Evolutionary conservation across 495 filamentous ascomycete species (phyloP), one percentile per base, ranked within the genome.

Genomic region (Thozetella sp.): DNA sequence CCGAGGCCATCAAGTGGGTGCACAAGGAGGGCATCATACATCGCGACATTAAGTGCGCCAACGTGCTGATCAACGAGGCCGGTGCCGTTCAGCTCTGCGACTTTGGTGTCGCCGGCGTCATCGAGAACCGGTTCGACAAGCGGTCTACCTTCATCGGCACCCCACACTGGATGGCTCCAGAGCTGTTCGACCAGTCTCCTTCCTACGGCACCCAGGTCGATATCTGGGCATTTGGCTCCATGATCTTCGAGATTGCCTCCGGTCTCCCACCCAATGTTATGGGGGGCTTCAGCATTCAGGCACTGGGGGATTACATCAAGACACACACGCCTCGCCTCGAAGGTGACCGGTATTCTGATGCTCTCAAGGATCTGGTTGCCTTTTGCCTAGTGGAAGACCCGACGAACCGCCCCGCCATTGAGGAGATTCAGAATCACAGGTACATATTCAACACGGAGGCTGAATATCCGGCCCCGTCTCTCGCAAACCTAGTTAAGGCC

Each of bases 111-210:
- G 91, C 94, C 22, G 94, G 91, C 51, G 81, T 96, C 56, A 80
- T 97, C 43, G 92, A 97, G 63, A 90, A 86, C 12, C 90, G 90
- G 58, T 68, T 86, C 45, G 90, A 95, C 65, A 99, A 97, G 72
- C 80, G 95, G 25, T 90, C 89, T 2, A 99, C 95, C 0, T 93
- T 97, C 71, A 91, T 99, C 48, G 95, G 95, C 11, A 98, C 95
- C 4, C 91, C 91, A 17, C 87, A 97, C 74, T 99, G 94, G 92
- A 97, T 98, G 93, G 90, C 95, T 0, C 95, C 93, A 0, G 95
- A 99, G 69, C 83, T 96, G 59, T 88, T 92, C 58, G 79, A 80
- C 11, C 73, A 76, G 2, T 74, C 75, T 1, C 73, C 80, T 22
- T 80, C 81, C 27, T 87, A 89, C 66, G 84, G 81, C 66, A 86